phyloP scores from a whole-genome alignment of 805 yeast species.

The Debaryomyces hansenii region DNA sequence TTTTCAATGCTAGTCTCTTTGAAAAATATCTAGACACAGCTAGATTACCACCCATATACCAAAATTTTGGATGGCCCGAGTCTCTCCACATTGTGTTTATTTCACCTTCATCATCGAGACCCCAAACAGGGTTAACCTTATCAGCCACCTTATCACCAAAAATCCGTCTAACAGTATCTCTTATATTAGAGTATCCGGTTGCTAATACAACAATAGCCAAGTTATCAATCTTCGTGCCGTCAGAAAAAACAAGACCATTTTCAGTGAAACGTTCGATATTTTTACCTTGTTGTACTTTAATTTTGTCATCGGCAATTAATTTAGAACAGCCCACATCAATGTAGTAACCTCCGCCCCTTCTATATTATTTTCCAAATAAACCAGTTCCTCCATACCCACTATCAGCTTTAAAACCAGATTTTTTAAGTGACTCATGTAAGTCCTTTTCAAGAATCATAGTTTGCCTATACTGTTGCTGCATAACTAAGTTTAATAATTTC shows the following conservation, averaged over 20 bases:
- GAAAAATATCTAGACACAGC: slow-evolving; percentile 39
- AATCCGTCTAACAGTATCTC: slow-evolving; percentile 37
- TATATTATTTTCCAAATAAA: slow-evolving; percentile 36
- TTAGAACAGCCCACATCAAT: slow-evolving; percentile 47
- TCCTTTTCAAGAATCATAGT: slow-evolving; percentile 31
- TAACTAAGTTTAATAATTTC: slow-evolving; percentile 29
- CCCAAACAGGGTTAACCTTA: slow-evolving; percentile 41
- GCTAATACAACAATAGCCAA: slow-evolving; percentile 44
- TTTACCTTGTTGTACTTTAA: slow-evolving; percentile 35
- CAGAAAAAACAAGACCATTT: slow-evolving; percentile 37
- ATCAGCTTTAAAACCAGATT: slow-evolving; percentile 41
- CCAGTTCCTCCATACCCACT: slow-evolving; percentile 47
- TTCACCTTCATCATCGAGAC: slow-evolving; percentile 45
- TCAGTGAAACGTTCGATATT: slow-evolving; percentile 34
- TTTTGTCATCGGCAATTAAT: slow-evolving; percentile 38
- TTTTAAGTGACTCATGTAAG: slow-evolving; percentile 27
- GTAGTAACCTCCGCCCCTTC: slow-evolving; percentile 49
- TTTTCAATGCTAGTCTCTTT: slow-evolving; percentile 39
- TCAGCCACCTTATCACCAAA: slow-evolving; percentile 38
- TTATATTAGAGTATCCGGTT: slow-evolving; percentile 45
- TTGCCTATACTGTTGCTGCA: slow-evolving; percentile 37
- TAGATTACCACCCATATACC: slow-evolving; percentile 44
- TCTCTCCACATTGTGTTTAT: slow-evolving; percentile 37
- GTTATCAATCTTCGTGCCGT: slow-evolving; percentile 33
- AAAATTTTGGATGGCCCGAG: slow-evolving; percentile 40